phyloP scores from a whole-genome alignment of 1,284 basidiomycete genomes.

The Pseudozyma hubeiensis region DNA sequence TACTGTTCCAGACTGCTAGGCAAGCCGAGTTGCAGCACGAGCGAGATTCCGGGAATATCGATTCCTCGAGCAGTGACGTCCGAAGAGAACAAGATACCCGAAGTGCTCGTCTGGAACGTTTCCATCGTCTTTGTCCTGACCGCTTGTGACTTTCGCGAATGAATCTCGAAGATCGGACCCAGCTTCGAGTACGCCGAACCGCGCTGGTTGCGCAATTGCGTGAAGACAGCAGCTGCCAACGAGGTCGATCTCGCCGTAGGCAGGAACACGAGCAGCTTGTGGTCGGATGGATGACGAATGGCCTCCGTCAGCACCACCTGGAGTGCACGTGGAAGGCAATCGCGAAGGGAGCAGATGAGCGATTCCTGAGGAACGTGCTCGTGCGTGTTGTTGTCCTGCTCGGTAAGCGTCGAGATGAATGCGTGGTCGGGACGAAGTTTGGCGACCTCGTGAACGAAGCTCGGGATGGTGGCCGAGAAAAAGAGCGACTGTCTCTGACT shows the following conservation, averaged over 20 bases:
- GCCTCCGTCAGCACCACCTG: constrained; percentile 69
- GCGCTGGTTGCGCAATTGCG: constrained; percentile 24
- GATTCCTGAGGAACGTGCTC: constrained; percentile 75
- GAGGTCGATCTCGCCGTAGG: constrained; percentile 78
- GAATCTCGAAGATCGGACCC: constrained; percentile 52
- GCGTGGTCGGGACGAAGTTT: constrained; percentile 70
- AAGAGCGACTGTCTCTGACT: constrained; percentile 71
- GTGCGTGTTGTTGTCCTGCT: constrained; percentile 77
- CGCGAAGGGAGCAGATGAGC: constrained; percentile 42
- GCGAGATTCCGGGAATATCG: constrained; percentile 69
- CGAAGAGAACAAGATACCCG: constrained; percentile 82
- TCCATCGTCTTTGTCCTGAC: constrained; percentile 49
- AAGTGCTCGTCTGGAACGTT: constrained; percentile 72
- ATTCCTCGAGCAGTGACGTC: constrained; percentile 92
- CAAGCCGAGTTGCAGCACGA: constrained; percentile 74
- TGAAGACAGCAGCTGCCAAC: constrained; percentile 71
- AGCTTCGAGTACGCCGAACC: constrained; percentile 21
- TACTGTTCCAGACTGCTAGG: constrained; percentile 59
- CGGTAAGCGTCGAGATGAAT: constrained; percentile 76
- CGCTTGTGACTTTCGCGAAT: constrained; percentile 55
- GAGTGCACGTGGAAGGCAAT: constrained; percentile 72
- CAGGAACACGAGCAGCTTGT: constrained; percentile 72
- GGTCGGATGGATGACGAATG: constrained; percentile 36
- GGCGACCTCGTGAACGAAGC: constrained; percentile 68
- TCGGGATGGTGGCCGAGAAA: constrained; percentile 72